Base-by-base conservation (phyloP, 116 monocot species). In the Phalaenopsis hybrid region DNA sequence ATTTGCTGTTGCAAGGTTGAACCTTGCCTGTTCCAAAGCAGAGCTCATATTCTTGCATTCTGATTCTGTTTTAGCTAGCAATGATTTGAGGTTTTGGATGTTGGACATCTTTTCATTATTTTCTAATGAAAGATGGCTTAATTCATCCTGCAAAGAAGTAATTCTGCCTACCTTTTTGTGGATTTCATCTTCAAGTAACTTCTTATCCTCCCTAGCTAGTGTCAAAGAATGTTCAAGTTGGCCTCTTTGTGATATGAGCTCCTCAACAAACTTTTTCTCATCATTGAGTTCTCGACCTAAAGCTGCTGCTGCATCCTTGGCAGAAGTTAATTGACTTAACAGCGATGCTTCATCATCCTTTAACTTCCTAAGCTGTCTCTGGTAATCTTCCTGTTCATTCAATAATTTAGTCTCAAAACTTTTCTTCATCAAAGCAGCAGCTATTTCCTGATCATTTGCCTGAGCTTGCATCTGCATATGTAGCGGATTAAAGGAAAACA, bases 21-120 rank as follows among this genome's bases (percentile, higher is more conserved):
- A 70, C 82, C 86, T 90, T 48, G 79, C 77, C 80, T 89, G 74
- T 67, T 91, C 87, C 44, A 91, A 23, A 9, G 72, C 75, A 73
- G 86, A 86, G 57, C 59, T 83, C 82, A 92, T 82, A 16, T 80
- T 88, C 75, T 88, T 81, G 49, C 80, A 86, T 76, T 91, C 85
- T 61, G 84, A 85, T 80, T 89, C 88, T 59, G 90, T 91, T 69
- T 82, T 74, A 13, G 81, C 51, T 76, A 96, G 82, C 48, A 81
- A 84, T 17, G 48, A 72, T 6, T 79, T 91, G 52, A 94, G 88
- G 74, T 83, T 77, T 37, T 85, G 80, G 50, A 94, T 85, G 57
- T 51, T 83, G 58, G 90, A 84, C 59, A 89, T 93, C 87, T 97
- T 92, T 51, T 92, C 91, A 79, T 82, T 85, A 77, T 90, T 86